Evolutionary conservation across 495 filamentous ascomycete species (phyloP).

Genomic region (Aspergillus kassunensis): DNA sequence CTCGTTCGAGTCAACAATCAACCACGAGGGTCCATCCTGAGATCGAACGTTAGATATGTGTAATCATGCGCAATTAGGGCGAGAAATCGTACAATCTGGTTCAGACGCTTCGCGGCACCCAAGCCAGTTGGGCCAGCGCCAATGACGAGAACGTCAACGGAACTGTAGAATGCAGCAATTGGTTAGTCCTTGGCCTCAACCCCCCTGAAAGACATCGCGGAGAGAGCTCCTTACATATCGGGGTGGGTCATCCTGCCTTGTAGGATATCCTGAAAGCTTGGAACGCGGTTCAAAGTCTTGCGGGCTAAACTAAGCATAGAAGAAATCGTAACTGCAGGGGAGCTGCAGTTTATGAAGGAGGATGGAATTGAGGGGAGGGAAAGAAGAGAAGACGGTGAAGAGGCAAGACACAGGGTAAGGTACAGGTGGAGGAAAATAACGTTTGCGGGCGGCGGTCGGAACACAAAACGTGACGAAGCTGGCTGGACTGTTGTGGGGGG

Average conservation of each 20-base stretch:
- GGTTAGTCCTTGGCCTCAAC: constrained; percentile 18
- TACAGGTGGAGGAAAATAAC: constrained; percentile 10
- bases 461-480: constrained; percentile 23
- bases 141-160: constrained; percentile 97
- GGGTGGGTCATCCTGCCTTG: constrained; percentile 58
- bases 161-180: constrained; percentile 44
- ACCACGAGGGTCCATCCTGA: constrained; percentile 86
- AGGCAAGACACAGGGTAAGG: constrained; percentile 19
- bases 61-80: constrained; percentile 11
- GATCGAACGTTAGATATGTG: constrained; percentile 19
- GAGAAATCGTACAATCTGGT: constrained; percentile 75
- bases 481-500: constrained; percentile 16
- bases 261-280: constrained; percentile 57
- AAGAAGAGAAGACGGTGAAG: constrained; percentile 30
- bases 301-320: constrained; percentile 50
- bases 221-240: constrained; percentile 40
- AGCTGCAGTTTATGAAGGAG: constrained; percentile 23
- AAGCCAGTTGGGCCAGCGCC: constrained; percentile 95
- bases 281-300: constrained; percentile 52
- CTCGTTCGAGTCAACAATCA: constrained; percentile 91
- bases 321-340: constrained; percentile 36
- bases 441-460: constrained; percentile 13
- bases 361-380: constrained; percentile 17
- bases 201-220: constrained; percentile 15
- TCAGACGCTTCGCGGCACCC: constrained; percentile 93